Evolutionary conservation across 768 basidiomycete genomes (phyloP).

Genomic region (Rhodotorula toruloides): DNA sequence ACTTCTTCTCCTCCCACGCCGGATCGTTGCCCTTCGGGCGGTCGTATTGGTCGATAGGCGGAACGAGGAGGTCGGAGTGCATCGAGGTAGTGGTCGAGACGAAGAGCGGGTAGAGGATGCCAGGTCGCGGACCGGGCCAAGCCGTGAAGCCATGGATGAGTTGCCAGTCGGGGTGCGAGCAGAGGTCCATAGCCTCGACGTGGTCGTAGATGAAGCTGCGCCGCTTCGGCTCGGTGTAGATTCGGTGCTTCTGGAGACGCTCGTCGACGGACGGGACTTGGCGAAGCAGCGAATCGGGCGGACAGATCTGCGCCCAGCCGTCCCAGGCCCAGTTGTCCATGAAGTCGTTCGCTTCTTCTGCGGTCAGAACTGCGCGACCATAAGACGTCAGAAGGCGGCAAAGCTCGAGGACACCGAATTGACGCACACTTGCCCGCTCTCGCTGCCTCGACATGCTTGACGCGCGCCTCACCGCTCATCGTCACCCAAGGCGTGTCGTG

Average conservation of each 20-base stretch:
- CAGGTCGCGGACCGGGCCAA: slow-evolving; percentile 40
- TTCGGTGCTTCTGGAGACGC: slow-evolving; percentile 1
- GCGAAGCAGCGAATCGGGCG: slow-evolving; percentile 23
- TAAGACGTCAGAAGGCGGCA: no score
- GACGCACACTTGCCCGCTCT: slow-evolving; percentile 5
- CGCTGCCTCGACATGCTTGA: background rate
- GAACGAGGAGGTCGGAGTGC: slow-evolving; percentile 82
- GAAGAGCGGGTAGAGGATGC: slow-evolving; percentile 55
- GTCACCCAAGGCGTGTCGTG: slow-evolving; percentile 40
- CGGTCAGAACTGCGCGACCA: slow-evolving; percentile 5
- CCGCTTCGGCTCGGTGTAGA: slow-evolving; percentile 12
- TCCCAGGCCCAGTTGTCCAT: slow-evolving; percentile 26
- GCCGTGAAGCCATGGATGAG: slow-evolving; percentile 41
- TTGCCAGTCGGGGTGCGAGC: slow-evolving; percentile 43
- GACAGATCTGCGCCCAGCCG: slow-evolving; percentile 41
- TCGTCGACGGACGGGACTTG: slow-evolving; percentile 16
- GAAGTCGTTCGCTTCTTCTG: slow-evolving; percentile 7
- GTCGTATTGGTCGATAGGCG: slow-evolving; percentile 94
- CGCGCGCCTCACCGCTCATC: slow-evolving; percentile 17
- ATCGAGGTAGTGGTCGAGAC: slow-evolving; percentile 79
- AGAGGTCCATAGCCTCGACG: slow-evolving; percentile 43
- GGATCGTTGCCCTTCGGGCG: slow-evolving; percentile 50
- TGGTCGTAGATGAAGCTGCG: slow-evolving; percentile 43
- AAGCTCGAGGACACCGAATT: no score
- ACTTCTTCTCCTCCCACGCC: slow-evolving; percentile 78